These are phyloP conservation scores for Hemisphaericaspora subhashii DNA, from an alignment of 1,139 yeast genomes.

Conservation along the genomic window DNA sequence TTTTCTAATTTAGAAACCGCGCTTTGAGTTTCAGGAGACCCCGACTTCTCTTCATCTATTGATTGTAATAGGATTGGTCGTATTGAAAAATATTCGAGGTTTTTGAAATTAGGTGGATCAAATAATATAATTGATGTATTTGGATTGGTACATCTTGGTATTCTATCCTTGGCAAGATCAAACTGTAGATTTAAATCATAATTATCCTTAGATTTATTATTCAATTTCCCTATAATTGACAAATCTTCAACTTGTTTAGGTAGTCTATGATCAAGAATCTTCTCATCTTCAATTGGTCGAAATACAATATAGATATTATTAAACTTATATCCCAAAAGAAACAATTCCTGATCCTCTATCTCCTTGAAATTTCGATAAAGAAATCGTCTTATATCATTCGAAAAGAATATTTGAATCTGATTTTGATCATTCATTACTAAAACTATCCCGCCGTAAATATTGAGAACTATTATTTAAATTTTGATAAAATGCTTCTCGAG, in stretches of 20 bases:
- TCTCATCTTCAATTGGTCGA: constrained; percentile 15
- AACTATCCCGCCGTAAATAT: constrained; percentile 44
- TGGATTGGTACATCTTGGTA: constrained; percentile 10
- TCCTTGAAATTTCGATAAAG: constrained; percentile 6
- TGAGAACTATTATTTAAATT: constrained; percentile 44
- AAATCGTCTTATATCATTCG: constrained; percentile 28
- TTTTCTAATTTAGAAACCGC: constrained; percentile 8
- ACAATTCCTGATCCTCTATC: constrained; percentile 8
- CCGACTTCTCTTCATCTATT: constrained; percentile 23
- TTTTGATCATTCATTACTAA: constrained; percentile 16
- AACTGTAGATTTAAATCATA: constrained; percentile 14
- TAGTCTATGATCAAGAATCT: constrained; percentile 2
- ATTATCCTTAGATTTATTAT: constrained; percentile 5
- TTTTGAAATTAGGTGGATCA: constrained; percentile 70
- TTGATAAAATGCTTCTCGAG: constrained; percentile 26
- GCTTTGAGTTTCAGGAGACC: constrained; percentile 3
- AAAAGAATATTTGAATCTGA: constrained; percentile 33
- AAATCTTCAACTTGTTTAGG: constrained; percentile 18
- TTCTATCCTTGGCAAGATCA: constrained; percentile 4
- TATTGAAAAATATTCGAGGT: constrained; percentile 78
- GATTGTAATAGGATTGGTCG: constrained; percentile 71
- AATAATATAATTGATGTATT: constrained; percentile 47
- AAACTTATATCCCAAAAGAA: constrained; percentile 30
- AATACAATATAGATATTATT: constrained; percentile 25
- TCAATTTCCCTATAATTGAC: constrained; percentile 23